Evolutionary conservation across 2,329 filamentous ascomycete genomes (phyloP).

Genomic region (Epichloe coenophiala): DNA sequence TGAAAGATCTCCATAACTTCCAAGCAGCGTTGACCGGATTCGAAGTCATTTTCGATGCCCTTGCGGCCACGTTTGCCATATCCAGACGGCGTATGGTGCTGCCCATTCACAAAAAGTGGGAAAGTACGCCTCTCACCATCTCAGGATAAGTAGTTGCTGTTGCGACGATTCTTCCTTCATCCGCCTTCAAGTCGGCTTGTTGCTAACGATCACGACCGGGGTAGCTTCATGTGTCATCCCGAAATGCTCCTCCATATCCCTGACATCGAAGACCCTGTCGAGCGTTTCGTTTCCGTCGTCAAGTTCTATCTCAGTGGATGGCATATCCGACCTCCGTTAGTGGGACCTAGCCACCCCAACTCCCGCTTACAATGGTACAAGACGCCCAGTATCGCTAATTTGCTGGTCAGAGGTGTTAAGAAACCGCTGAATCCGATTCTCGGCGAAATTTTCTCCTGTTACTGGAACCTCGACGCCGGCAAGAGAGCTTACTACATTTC

Average conservation of each 20-base stretch:
- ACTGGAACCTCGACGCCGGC: conserved; percentile 80
- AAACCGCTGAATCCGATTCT: conserved; percentile 95
- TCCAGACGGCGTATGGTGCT: conserved; percentile 78
- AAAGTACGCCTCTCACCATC: conserved; percentile 53
- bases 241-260: conserved; percentile 87
- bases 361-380: background rate
- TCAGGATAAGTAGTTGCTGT: background rate
- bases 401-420: conserved; percentile 66
- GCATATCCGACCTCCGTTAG: conserved; percentile 95
- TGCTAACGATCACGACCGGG: conserved; percentile 1
- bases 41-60: conserved; percentile 57
- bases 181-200: background rate
- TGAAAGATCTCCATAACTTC: conserved; percentile 63
- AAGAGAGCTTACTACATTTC: conserved; percentile 90
- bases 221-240: conserved; percentile 97
- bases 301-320: conserved; percentile 98
- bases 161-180: background rate
- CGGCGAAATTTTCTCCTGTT: conserved; percentile 87
- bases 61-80: conserved; percentile 66
- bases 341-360: conserved; percentile 9
- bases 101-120: conserved; percentile 89
- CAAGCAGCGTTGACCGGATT: conserved; percentile 70
- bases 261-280: conserved; percentile 71
- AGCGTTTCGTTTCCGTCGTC: conserved; percentile 87
- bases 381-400: background rate